Percentiles rank a stretch among this genome's conserved stretches.
Evolutionary conservation across 176 grass and related monocot species (phyloP).

Genomic region (Elymus sibiricus): DNA sequence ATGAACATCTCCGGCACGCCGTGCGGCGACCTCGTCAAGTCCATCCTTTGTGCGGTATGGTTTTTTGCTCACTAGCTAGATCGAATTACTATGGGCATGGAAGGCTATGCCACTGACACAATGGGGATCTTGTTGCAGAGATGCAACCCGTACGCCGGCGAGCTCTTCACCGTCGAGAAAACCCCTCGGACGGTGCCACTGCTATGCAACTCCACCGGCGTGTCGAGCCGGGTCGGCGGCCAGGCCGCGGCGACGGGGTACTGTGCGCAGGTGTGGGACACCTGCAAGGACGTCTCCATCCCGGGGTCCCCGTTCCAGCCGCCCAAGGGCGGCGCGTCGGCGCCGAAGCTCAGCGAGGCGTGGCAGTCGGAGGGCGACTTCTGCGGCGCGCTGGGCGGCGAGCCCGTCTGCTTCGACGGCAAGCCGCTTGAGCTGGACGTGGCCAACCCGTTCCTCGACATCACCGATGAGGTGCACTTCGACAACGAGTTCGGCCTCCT

Average conservation of each 20-base stretch:
- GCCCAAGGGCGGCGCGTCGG: slow-evolving; percentile 6
- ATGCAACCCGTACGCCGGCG: slow-evolving; percentile 64
- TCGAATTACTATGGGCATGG: background rate
- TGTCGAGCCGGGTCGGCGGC: slow-evolving; percentile 11
- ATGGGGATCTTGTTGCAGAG: slow-evolving; percentile 27
- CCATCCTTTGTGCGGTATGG: slow-evolving; percentile 63
- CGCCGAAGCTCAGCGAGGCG: slow-evolving; percentile 51
- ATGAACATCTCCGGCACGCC: slow-evolving; percentile 68
- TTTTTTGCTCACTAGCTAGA: background rate
- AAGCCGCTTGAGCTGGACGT: slow-evolving; percentile 32
- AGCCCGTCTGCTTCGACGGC: slow-evolving; percentile 58
- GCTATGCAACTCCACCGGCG: slow-evolving; percentile 49
- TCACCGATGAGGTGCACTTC: slow-evolving; percentile 64
- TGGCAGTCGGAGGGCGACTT: slow-evolving; percentile 59
- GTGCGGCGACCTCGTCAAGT: slow-evolving; percentile 63
- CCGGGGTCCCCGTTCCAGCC: slow-evolving; percentile 47
- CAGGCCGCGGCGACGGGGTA: background rate
- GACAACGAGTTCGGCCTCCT: slow-evolving; percentile 62
- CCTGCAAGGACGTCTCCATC: slow-evolving; percentile 66
- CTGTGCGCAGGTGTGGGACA: slow-evolving; percentile 57
- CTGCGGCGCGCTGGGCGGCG: slow-evolving; percentile 45
- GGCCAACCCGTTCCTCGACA: slow-evolving; percentile 61
- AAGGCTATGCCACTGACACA: background rate
- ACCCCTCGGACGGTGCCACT: slow-evolving; percentile 31
- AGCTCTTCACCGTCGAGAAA: slow-evolving; percentile 44